These are phyloP conservation scores for Hibiscus syriacus DNA, from an alignment of 345 rosid species.

Conservation along the genomic window DNA sequence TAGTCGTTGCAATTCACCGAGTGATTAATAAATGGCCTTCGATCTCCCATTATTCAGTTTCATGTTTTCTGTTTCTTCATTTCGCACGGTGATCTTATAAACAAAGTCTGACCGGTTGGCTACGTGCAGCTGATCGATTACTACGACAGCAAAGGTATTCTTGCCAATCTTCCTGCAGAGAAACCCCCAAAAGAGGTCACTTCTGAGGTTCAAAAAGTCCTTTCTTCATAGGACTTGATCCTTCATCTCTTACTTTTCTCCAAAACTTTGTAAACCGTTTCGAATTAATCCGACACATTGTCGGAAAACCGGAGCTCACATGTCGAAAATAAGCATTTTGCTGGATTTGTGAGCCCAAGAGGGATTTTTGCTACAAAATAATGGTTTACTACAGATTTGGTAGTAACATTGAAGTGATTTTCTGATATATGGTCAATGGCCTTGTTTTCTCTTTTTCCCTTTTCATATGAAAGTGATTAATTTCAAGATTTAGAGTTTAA, in stretches of 20 bases:
- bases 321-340: background rate
- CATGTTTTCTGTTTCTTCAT: background rate
- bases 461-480: background rate
- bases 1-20: background rate
- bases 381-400: background rate
- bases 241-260: background rate
- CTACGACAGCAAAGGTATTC: constrained; percentile 54
- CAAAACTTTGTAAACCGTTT: background rate
- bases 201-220: constrained; percentile 67
- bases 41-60: background rate
- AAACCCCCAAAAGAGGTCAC: constrained; percentile 70
- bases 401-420: background rate
- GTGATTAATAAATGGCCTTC: background rate
- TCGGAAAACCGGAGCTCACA: background rate
- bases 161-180: constrained; percentile 65
- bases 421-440: background rate
- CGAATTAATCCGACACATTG: background rate
- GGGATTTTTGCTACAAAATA: background rate
- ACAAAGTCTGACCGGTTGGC: background rate
- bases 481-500: too few relatives aligned
- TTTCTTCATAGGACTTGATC: constrained; percentile 28
- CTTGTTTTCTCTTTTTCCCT: background rate
- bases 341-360: background rate
- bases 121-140: constrained; percentile 61
- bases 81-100: background rate